Conservation (phyloP, 2,329 filamentous ascomycete genomes). For the Aspergillus sp. region DNA sequence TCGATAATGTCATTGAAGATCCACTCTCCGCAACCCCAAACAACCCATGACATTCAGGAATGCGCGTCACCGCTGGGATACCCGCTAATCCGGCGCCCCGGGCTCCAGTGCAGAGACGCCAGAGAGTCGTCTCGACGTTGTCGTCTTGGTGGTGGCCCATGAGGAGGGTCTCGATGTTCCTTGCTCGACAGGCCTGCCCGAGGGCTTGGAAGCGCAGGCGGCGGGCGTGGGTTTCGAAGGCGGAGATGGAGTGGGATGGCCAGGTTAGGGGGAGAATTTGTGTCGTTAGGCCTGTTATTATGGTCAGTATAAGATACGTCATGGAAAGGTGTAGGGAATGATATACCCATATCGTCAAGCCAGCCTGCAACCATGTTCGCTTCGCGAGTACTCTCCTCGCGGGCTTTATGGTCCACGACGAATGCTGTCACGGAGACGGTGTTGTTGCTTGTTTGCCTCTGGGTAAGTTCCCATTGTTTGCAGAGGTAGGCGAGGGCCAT, state of each 20-base stretch:
- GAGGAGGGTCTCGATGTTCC: slow-evolving; percentile 62
- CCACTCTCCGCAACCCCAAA: slow-evolving; percentile 71
- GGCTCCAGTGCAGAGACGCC: slow-evolving; percentile 71
- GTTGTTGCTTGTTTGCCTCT: slow-evolving; percentile 12
- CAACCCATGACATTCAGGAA: slow-evolving; percentile 82
- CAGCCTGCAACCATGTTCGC: slow-evolving; percentile 53
- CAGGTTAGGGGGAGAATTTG: slow-evolving; percentile 54
- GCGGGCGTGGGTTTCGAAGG: slow-evolving; percentile 77
- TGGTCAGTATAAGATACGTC: too few species aligned
- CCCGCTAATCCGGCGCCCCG: slow-evolving; percentile 70
- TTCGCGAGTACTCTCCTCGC: slow-evolving; percentile 57
- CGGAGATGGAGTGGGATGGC: slow-evolving; percentile 48
- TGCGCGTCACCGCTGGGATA: slow-evolving; percentile 64
- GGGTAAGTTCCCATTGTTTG: slow-evolving; percentile 44
- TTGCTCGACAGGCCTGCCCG: slow-evolving; percentile 59
- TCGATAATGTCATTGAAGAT: slow-evolving; percentile 34
- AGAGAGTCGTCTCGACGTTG: slow-evolving; percentile 84
- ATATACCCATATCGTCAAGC: slow-evolving; percentile 48
- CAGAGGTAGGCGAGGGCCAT: slow-evolving; percentile 88
- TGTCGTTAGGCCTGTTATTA: slow-evolving; percentile 32
- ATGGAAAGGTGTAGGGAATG: neutral
- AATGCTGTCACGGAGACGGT: slow-evolving; percentile 52
- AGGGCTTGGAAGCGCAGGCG: slow-evolving; percentile 71
- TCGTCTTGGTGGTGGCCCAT: slow-evolving; percentile 89
- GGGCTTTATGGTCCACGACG: slow-evolving; percentile 63